Evolutionary conservation across 805 yeast species (phyloP), one percentile per base, ranked within the genome.

Genomic region (Ogataea neopini): DNA sequence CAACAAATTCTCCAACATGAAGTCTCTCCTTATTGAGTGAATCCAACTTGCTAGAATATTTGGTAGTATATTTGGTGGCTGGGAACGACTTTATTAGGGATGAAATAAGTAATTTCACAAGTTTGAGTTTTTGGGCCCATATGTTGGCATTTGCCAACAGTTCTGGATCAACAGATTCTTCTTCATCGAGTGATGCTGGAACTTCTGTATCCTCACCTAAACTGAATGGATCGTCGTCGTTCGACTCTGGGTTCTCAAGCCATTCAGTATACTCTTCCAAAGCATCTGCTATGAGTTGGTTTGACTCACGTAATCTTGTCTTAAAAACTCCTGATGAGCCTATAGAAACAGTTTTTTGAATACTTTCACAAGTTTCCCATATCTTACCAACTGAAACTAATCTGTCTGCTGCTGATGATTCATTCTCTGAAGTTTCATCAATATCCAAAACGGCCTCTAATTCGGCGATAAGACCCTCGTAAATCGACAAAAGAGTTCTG

Each of bases 181-280:
- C 62, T 5, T 51, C 56, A 14, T 39, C 34, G 8, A 25, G 10
- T n/a, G 18, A 17, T 6, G 64, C 62, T 1, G 66, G 68, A 13
- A 57, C 64, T 3, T 61, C 68, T 1, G 48, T 49, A 4, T 59
- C 68, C 2, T 43, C 30, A 0, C 51, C 58, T 15, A 51, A 17
- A 2, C 80, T 84, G 58, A 79, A 81, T 1, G 82, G 83, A 63
- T 80, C 81, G 8, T 70, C 76, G 39, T 73, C 77, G 35, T 62
- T 71, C 30, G 69, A 58, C 11, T 68, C 68, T 0, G 91, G 92
- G 51, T 83, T 74, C 48, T 80, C 79, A 2, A 83, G 59, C 88
- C 92, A 87, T 48, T 80, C 88, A 17, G 72, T 79, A 43, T 85
- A 74, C 57, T 88, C 95, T 8, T 74, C 77, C n/a, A 77, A 64